Percentiles rank a stretch among this genome's conserved stretches.
phyloP scores from a whole-genome alignment of 148 eudicot species.

The Polygonum aviculare region DNA sequence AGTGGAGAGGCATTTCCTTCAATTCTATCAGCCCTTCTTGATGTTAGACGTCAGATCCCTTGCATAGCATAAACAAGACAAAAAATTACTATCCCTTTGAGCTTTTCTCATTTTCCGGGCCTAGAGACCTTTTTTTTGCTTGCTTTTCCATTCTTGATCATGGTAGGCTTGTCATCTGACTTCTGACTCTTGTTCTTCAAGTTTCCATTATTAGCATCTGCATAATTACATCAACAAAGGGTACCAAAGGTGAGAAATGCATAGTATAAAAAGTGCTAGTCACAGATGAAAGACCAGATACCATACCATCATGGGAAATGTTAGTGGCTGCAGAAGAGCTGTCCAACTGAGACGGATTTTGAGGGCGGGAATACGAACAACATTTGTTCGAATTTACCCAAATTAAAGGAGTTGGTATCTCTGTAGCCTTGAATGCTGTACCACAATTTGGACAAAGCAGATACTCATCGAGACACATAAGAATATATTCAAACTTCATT shows the following conservation, averaged over 20 bases:
- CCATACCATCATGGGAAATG: neutral
- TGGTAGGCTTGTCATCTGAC: neutral
- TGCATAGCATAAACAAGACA: neutral
- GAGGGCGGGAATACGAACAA: constrained; percentile 18
- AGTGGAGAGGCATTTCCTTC: neutral
- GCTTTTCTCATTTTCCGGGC: neutral
- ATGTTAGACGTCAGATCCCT: neutral
- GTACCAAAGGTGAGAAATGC: neutral
- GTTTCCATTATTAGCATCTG: neutral
- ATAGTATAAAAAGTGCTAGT: neutral
- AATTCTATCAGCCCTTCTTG: neutral
- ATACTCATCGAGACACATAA: constrained; percentile 46
- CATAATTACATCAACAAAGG: neutral
- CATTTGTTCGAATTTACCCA: constrained; percentile 17
- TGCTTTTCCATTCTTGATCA: neutral
- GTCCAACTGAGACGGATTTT: constrained; percentile 8
- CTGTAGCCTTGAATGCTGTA: constrained; percentile 45
- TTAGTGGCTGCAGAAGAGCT: neutral
- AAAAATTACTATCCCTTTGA: neutral
- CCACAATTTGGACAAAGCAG: constrained; percentile 73
- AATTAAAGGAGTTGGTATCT: constrained; percentile 51
- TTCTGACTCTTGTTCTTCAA: neutral
- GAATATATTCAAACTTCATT: constrained; percentile 80
- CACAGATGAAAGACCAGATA: neutral
- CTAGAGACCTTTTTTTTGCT: neutral